Evolutionary conservation across 2,329 filamentous ascomycete genomes (phyloP).

Genomic region (Microcera coccophila): DNA sequence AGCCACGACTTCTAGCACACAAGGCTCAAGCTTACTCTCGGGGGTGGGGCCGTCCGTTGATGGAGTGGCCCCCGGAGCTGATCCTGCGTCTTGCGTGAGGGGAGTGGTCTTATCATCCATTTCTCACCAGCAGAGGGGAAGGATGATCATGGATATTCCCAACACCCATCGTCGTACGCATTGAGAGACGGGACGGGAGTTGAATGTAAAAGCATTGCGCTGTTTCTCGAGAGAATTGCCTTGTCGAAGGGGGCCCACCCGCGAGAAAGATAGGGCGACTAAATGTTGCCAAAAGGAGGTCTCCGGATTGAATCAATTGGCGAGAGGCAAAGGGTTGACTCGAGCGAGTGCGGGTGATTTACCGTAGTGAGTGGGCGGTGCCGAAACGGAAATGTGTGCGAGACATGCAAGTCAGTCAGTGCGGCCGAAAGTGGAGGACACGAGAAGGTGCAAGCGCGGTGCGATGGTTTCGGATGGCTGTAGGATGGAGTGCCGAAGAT

Average conservation of each 20-base stretch:
- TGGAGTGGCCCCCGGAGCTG: constrained; percentile 8
- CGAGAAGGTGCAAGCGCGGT: neutral
- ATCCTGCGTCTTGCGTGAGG: constrained; percentile 2
- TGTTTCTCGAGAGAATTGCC: neutral
- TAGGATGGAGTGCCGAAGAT: neutral
- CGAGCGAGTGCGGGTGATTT: too few species aligned
- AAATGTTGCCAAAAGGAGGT: neutral
- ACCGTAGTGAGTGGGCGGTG: too few species aligned
- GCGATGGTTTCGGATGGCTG: neutral
- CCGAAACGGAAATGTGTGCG: too few species aligned
- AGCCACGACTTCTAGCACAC: constrained; percentile 4
- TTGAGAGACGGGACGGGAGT: neutral
- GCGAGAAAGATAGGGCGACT: neutral
- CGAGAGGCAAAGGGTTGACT: too few species aligned
- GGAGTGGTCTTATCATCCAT: constrained; percentile 24
- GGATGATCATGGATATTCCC: neutral
- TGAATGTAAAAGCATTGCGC: neutral
- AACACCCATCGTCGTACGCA: neutral
- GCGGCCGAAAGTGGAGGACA: neutral
- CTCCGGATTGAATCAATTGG: neutral
- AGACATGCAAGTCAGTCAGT: neutral
- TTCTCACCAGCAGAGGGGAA: neutral
- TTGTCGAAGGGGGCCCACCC: neutral
- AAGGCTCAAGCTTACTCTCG: constrained; percentile 9
- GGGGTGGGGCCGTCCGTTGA: constrained; percentile 23